Conservation (phyloP, 1,284 basidiomycete genomes). For the Ceratobasidium sp. region DNA sequence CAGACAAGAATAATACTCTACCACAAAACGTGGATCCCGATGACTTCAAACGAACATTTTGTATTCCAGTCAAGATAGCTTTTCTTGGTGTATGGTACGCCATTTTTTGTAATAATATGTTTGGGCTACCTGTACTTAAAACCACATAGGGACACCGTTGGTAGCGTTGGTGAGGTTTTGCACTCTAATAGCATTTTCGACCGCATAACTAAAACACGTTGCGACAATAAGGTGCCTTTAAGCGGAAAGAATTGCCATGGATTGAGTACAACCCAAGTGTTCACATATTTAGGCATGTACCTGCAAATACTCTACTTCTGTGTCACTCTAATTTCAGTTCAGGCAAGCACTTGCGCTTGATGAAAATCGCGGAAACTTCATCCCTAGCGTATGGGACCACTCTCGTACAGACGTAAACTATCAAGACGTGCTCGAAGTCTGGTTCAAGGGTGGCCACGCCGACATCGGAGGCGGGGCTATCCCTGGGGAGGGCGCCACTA, state of each 20-base stretch:
- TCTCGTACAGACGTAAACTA: neutral
- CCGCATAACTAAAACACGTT: neutral
- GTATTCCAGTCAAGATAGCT: conserved; percentile 41
- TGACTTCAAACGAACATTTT: conserved; percentile 48
- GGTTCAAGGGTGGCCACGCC: conserved; percentile 24
- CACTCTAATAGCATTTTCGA: neutral
- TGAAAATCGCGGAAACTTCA: conserved; percentile 53
- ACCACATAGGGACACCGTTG: conserved; percentile 46
- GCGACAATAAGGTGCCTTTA: conserved; percentile 13
- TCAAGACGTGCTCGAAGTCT: conserved; percentile 22
- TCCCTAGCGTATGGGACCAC: conserved; percentile 49
- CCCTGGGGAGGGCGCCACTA: neutral
- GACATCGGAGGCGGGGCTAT: conserved; percentile 11
- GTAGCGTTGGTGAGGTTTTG: conserved; percentile 37
- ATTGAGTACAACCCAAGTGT: conserved; percentile 44
- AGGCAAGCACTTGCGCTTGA: conserved; percentile 54
- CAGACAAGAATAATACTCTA: neutral
- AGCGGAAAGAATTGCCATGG: conserved; percentile 31
- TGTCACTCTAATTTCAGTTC: neutral
- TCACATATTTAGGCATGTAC: conserved; percentile 25
- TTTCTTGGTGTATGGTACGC: conserved; percentile 50
- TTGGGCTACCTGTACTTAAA: neutral
- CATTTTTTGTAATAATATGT: too few species aligned
- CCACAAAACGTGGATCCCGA: conserved; percentile 31
- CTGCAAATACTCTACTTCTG: too few species aligned